Evolutionary conservation across 352 stramenopile genomes (phyloP).

Genomic region (Aphanomyces astaci): DNA sequence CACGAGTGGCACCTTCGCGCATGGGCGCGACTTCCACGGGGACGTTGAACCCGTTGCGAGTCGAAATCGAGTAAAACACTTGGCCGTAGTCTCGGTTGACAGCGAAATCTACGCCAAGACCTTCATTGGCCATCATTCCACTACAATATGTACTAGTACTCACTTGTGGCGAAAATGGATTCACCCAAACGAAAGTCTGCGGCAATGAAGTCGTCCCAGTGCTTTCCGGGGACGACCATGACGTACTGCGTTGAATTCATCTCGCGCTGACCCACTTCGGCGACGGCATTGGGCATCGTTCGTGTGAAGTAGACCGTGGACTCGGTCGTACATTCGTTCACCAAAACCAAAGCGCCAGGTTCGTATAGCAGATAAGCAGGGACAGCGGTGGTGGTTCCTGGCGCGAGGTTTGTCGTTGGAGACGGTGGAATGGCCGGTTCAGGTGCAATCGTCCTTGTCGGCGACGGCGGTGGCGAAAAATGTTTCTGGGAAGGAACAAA

Average conservation of each 20-base stretch:
- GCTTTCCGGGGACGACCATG: background rate
- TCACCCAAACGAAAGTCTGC: background rate
- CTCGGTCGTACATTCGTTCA: background rate
- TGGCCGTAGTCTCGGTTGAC: background rate
- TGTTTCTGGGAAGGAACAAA: background rate
- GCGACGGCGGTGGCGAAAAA: background rate
- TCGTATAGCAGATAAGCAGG: background rate
- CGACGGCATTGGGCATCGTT: background rate
- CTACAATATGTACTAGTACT: no score
- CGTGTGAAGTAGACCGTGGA: background rate
- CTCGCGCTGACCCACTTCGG: background rate
- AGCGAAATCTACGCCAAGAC: slow-evolving; percentile 5
- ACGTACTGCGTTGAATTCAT: background rate
- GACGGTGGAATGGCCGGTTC: background rate
- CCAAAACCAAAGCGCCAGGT: background rate
- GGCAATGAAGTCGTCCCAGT: background rate
- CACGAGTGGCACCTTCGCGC: background rate
- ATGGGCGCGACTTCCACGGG: background rate
- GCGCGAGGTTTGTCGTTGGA: background rate
- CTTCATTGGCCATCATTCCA: no score
- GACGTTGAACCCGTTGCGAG: background rate
- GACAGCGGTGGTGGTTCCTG: background rate
- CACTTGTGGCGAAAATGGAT: background rate
- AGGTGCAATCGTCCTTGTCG: background rate
- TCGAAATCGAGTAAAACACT: slow-evolving; percentile 7